These are phyloP conservation scores for Aristolochia fimbriata DNA, from an alignment of 164 flowering plant species.

Conservation along the genomic window DNA sequence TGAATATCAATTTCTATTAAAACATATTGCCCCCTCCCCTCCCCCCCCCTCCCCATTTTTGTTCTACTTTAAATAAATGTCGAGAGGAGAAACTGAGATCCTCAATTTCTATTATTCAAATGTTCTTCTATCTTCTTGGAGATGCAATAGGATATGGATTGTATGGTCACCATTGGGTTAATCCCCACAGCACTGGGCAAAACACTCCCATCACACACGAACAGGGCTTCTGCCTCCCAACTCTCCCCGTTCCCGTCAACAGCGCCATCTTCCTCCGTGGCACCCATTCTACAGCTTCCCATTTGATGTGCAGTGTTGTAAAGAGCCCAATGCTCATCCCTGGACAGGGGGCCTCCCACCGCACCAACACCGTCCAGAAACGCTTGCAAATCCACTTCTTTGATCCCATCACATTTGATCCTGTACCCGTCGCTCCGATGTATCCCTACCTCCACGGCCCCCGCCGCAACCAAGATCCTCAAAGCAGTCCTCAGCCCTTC, in stretches of 20 bases:
- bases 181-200: slow-evolving; percentile 36
- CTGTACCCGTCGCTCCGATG: slow-evolving; percentile 26
- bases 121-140: slow-evolving; percentile 21
- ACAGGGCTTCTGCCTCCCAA: slow-evolving; percentile 39
- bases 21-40: too few species aligned
- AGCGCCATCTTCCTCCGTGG: slow-evolving; percentile 20
- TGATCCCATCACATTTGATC: slow-evolving; percentile 21
- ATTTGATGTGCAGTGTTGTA: slow-evolving; percentile 34
- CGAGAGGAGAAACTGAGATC: not conserved
- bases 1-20: too few species aligned
- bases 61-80: too few species aligned
- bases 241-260: slow-evolving; percentile 43
- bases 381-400: slow-evolving; percentile 23
- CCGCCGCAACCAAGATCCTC: slow-evolving; percentile 35
- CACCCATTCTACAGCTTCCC: slow-evolving; percentile 41
- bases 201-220: slow-evolving; percentile 35
- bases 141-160: slow-evolving; percentile 33
- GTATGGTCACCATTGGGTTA: slow-evolving; percentile 43
- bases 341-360: slow-evolving; percentile 12
- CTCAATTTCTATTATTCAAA: slow-evolving; percentile 1
- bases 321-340: slow-evolving; percentile 18
- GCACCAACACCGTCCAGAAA: slow-evolving; percentile 20
- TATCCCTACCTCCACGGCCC: slow-evolving; percentile 40
- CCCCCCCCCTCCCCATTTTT: too few species aligned
- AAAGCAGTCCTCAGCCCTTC: slow-evolving; percentile 21